Evolutionary conservation across 2,329 filamentous ascomycete species (phyloP).

Genomic region (Fusarium sp.): DNA sequence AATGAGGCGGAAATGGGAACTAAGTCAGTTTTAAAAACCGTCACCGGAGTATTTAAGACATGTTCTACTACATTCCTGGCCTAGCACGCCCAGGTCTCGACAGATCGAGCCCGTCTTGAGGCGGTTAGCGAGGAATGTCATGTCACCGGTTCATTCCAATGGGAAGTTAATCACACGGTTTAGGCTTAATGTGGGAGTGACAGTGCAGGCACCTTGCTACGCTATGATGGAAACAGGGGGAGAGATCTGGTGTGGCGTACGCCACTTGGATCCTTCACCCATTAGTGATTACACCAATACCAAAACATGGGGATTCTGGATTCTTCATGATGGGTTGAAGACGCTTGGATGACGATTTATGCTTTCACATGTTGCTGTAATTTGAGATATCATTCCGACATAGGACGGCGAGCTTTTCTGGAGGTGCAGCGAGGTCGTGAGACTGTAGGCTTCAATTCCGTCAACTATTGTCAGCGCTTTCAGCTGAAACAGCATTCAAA

Average conservation of each 20-base stretch:
- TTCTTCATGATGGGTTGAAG: neutral
- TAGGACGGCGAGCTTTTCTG: neutral
- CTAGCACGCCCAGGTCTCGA: neutral
- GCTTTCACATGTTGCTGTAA: neutral
- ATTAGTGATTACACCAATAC: neutral
- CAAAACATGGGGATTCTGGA: neutral
- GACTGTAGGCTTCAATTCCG: neutral
- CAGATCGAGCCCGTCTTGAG: neutral
- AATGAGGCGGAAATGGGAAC: neutral
- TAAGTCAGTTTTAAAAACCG: neutral
- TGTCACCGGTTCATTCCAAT: neutral
- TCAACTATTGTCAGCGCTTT: rapidly evolving
- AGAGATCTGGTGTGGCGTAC: neutral
- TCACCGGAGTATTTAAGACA: neutral
- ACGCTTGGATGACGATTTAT: neutral
- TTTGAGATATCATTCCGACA: neutral
- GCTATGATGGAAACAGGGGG: neutral
- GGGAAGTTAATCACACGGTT: neutral
- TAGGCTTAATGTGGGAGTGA: neutral
- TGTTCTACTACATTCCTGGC: neutral
- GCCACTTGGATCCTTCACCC: neutral
- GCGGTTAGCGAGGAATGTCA: neutral
- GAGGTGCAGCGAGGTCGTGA: neutral
- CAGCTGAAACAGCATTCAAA: neutral
- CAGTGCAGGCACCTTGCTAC: neutral